phyloP scores from a whole-genome alignment of 2,329 filamentous ascomycete species.

The Cryphonectria nitschkei region DNA sequence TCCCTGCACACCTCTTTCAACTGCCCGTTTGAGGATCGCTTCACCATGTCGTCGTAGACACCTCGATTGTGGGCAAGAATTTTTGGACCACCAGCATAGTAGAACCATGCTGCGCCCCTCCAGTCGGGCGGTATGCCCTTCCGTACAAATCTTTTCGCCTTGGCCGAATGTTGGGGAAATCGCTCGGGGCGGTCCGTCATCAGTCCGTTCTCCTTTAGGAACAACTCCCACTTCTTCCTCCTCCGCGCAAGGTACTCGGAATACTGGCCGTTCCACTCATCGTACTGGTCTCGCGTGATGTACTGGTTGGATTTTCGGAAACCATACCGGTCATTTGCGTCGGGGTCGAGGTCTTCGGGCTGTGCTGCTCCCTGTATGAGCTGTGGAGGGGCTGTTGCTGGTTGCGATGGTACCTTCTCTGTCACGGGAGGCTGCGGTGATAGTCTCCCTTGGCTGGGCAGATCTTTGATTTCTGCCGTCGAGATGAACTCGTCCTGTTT shows the following conservation, averaged over 20 bases:
- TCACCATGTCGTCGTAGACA: conserved; percentile 73
- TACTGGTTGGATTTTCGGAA: conserved; percentile 89
- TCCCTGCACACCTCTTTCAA: conserved; percentile 78
- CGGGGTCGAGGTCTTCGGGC: conserved; percentile 49
- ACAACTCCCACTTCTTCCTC: conserved; percentile 77
- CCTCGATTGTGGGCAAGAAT: conserved; percentile 76
- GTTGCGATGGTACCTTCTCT: conserved; percentile 8
- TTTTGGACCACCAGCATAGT: conserved; percentile 85
- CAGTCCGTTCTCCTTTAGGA: conserved; percentile 77
- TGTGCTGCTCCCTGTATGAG: conserved; percentile 39
- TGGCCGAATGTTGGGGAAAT: conserved; percentile 80
- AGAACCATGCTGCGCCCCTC: conserved; percentile 96
- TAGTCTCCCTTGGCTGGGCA: conserved; percentile 13
- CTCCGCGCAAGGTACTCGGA: conserved; percentile 74
- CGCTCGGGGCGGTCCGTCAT: conserved; percentile 71
- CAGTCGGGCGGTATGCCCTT: conserved; percentile 95
- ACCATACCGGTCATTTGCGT: conserved; percentile 78
- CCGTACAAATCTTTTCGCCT: conserved; percentile 86
- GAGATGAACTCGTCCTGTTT: conserved; percentile 9
- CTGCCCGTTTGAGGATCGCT: conserved; percentile 45
- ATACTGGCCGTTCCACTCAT: conserved; percentile 79
- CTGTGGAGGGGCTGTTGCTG: conserved; percentile 22
- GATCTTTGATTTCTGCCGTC: conserved; percentile 11
- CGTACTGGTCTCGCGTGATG: conserved; percentile 75
- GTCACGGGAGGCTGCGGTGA: conserved; percentile 20